phyloP scores from a whole-genome alignment of 2,329 filamentous ascomycete species.

The Verticillium zaregamsianum region DNA sequence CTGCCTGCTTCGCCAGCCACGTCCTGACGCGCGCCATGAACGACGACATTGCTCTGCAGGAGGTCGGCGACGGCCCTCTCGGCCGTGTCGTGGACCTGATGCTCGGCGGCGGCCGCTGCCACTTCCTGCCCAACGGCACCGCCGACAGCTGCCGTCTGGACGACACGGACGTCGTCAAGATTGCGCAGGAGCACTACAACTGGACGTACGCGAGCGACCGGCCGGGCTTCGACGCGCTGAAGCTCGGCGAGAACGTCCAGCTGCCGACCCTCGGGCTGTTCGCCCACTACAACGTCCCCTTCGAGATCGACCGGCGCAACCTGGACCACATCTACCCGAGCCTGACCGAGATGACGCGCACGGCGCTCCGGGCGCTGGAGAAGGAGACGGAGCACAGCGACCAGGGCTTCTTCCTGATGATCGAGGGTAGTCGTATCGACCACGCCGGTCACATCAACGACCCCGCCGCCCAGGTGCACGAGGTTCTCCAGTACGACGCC shows the following conservation, averaged over 20 bases:
- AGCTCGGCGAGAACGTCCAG: conserved; percentile 61
- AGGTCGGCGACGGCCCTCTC: conserved; percentile 82
- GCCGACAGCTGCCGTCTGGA: conserved; percentile 79
- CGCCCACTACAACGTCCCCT: conserved; percentile 78
- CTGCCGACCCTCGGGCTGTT: conserved; percentile 85
- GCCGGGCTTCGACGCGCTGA: conserved; percentile 69
- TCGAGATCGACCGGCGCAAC: conserved; percentile 83
- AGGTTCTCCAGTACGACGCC: conserved; percentile 92
- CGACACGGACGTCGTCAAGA: conserved; percentile 65
- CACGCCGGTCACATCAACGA: conserved; percentile 88
- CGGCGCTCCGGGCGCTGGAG: conserved; percentile 74
- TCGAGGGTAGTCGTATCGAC: conserved; percentile 93
- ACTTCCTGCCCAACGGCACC: conserved; percentile 82
- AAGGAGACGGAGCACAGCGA: conserved; percentile 79
- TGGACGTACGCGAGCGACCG: conserved; percentile 76
- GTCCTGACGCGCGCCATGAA: conserved; percentile 76
- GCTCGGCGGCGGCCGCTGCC: conserved; percentile 87
- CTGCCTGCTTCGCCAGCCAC: conserved; percentile 90
- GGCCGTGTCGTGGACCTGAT: conserved; percentile 88
- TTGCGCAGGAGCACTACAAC: conserved; percentile 70
- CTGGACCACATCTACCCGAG: conserved; percentile 80
- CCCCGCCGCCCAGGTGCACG: conserved; percentile 78
- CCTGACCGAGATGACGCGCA: conserved; percentile 84
- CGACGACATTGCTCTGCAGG: conserved; percentile 87
- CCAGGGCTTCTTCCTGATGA: conserved; percentile 97